Evolutionary conservation across 108 stramenopile genomes (phyloP), one percentile per base, ranked within the genome.

Genomic region (Stephanodiscus minutulus): DNA sequence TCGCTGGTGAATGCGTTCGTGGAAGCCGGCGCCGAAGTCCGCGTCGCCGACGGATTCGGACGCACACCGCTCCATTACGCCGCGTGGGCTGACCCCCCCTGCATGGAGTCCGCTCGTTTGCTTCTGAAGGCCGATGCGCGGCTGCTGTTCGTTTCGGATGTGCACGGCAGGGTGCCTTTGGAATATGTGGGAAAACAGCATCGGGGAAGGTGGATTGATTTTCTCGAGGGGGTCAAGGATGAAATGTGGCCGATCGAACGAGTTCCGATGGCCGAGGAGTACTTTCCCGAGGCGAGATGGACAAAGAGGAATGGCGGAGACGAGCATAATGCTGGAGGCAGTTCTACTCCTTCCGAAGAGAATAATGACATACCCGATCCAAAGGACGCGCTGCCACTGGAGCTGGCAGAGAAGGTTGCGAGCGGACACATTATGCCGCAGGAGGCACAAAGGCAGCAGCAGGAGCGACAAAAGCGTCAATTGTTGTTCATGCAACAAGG

Each of bases 331-430:
- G 50, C 4, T 13, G 24, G 15, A 11, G 39, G 39, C 11, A 52
- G 50, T 18, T 56, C 27, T 2, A 22, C 22, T 25, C 18, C 48
- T 20, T 49, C 8, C 18, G 55, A 37, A 6, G 36, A 36, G 4
- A 59, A 58, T 13, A 44, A 25, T 21, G 43, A 54, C 15, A 18
- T 81, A 4, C 53, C 54, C 12, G 72, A 78, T 58, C 84, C 84
- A 10, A 31, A 60, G 36, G 57, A 72, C 29, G 65, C 77, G 21
- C 56, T 84, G 17, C 27, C 37, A 4, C 17, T 59, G 50, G 76
- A 85, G 24, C 6, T 85, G 55, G 84, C 84, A 12, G 64, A 54
- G 20, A 48, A 73, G 59, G 84, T 85, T 12, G 80, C 81, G 3
- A 47, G 31, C 13, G 84, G 84, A 28, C 55, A 56, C 35, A 21